Percentiles rank a stretch among this genome's conserved stretches.
Evolutionary conservation across 1,284 basidiomycete species (phyloP).

Genomic region (Papiliotrema terrestris): DNA sequence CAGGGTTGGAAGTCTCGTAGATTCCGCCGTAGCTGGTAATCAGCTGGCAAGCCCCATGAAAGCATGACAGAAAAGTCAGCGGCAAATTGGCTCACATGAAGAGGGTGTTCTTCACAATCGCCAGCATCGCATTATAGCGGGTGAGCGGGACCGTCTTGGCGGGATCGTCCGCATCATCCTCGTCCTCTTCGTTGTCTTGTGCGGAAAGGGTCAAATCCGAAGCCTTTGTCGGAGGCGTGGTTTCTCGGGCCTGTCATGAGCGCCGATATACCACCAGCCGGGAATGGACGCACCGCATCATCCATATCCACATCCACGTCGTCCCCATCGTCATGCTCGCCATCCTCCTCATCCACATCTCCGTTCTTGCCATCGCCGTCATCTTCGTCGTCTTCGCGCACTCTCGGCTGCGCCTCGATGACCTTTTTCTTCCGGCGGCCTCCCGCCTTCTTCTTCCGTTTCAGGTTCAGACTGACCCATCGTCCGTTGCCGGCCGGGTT

Average conservation of each 20-base stretch:
- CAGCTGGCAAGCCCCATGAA: constrained; percentile 1
- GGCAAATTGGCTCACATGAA: constrained; percentile 76
- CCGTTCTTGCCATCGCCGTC: constrained; percentile 31
- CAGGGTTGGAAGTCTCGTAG: constrained; percentile 62
- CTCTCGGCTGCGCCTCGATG: constrained; percentile 7
- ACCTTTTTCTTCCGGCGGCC: constrained; percentile 36
- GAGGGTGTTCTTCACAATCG: constrained; percentile 76
- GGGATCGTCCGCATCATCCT: constrained; percentile 67
- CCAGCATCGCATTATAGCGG: constrained; percentile 90
- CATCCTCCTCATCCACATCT: constrained; percentile 10
- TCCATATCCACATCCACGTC: constrained; percentile 17
- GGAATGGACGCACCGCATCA: constrained; percentile 3
- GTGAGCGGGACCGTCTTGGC: constrained; percentile 64
- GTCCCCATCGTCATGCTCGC: constrained; percentile 20
- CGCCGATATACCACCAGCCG: no score
- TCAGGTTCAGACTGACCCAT: constrained; percentile 73
- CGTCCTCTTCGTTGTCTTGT: constrained; percentile 25
- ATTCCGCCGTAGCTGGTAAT: constrained; percentile 75
- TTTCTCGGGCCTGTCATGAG: no score
- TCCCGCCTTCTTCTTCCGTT: constrained; percentile 55
- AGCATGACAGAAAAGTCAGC: no score
- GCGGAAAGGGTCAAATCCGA: constrained; percentile 21
- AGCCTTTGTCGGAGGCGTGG: no score
- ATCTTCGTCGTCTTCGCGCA: constrained; percentile 41
- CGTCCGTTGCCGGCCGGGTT: constrained; percentile 71